Evolutionary conservation across 2,329 filamentous ascomycete genomes (phyloP), one percentile per base, ranked within the genome.

Genomic region (Paecilomyces variotii): DNA sequence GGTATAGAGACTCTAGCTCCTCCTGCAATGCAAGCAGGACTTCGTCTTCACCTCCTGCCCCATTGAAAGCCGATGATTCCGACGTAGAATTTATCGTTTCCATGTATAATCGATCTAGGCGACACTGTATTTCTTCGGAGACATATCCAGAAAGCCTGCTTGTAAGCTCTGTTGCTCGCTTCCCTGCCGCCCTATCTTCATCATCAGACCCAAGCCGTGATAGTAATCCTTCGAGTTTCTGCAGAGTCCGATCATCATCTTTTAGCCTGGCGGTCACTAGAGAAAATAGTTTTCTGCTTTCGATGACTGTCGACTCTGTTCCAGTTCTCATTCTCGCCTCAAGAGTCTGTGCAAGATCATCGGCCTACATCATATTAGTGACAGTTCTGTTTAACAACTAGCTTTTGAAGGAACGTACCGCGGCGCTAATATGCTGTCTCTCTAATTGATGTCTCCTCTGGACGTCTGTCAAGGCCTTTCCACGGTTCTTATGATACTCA

Each of bases 41-140:
- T 25, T 67, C 66, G 5, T 56, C 50, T 9, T 65, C 62, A 11
- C 53, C 25, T 19, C 57, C 49, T 45, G 53, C 14, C 49, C 35
- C n/a, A 4, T 59, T 32, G 19, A 25, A 25, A 11, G 52, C 14
- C 4, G 24, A 1, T 52, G 56, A 4, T 50, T 50, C 25, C 30
- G 50, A 3, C 57, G 39, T 56, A 9, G 50, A 55, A 25, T 63
- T 62, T 7, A 71, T 60, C 10, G 54, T 62, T 60, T 76, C 72
- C 24, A 76, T 60, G 60, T 75, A 77, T 34, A 76, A 56, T 57
- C 74, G 70, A 63, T 77, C 74, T 10, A 77, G 67, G 27, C 73
- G 74, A 55, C 64, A 68, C 58, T 71, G 70, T 52, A 76, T 70
- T 58, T 75, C 73, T 59, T 74, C 72, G 1, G 72, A 67, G 27